Evolutionary conservation across 2,329 filamentous ascomycete species (phyloP).

Genomic region (Capronia coronata): DNA sequence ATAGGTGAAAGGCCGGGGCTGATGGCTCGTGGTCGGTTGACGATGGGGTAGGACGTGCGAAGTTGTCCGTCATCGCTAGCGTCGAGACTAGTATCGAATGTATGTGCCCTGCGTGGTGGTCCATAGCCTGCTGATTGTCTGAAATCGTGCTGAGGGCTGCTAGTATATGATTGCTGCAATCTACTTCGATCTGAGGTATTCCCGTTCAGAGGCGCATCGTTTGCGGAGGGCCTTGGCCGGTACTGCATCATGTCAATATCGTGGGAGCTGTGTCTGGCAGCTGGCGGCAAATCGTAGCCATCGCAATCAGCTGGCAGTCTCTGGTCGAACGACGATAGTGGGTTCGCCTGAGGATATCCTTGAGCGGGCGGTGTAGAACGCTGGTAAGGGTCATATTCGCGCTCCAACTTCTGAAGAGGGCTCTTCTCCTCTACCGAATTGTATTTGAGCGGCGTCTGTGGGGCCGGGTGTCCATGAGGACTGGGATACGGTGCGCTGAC

Average conservation of each 20-base stretch:
- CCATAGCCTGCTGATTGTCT: slow-evolving; percentile 13
- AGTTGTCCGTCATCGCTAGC: slow-evolving; percentile 19
- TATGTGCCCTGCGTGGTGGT: slow-evolving; percentile 15
- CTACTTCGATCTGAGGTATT: neutral
- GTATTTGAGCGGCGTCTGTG: slow-evolving; percentile 15
- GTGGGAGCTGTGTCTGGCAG: slow-evolving; percentile 6
- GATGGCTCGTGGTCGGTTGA: slow-evolving; percentile 38
- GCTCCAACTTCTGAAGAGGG: slow-evolving; percentile 28
- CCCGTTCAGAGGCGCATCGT: neutral
- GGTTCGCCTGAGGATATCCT: slow-evolving; percentile 3
- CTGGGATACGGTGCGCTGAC: slow-evolving; percentile 11
- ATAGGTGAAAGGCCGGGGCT: slow-evolving; percentile 37
- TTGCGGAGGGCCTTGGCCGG: slow-evolving; percentile 6
- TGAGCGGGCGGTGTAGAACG: slow-evolving; percentile 17
- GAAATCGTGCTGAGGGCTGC: slow-evolving; percentile 8
- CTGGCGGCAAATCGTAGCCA: slow-evolving; percentile 4
- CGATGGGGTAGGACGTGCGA: slow-evolving; percentile 31
- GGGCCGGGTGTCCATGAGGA: slow-evolving; percentile 16
- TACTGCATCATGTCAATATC: slow-evolving; percentile 2
- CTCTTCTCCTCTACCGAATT: slow-evolving; percentile 24
- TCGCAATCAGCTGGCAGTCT: slow-evolving; percentile 2
- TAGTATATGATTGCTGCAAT: neutral
- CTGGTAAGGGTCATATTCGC: slow-evolving; percentile 22
- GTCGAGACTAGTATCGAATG: slow-evolving; percentile 17
- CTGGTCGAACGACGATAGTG: slow-evolving; percentile 1